Conservation (phyloP, 345 rosid genomes). For the Luvunga scandens region DNA sequence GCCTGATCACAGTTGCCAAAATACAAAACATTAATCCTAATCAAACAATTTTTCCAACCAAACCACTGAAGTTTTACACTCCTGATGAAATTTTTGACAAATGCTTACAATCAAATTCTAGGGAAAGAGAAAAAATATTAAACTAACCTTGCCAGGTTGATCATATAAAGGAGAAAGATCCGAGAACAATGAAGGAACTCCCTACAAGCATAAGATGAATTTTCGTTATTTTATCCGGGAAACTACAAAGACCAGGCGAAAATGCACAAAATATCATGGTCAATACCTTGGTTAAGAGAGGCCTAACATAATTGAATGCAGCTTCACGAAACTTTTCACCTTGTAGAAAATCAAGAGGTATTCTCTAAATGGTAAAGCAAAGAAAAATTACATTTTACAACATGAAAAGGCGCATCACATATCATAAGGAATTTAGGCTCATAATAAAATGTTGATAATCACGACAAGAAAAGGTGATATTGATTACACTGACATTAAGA, state of each 20-base stretch:
- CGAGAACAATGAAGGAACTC: constrained; percentile 96
- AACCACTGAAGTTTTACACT: constrained; percentile 4
- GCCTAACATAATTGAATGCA: constrained; percentile 72
- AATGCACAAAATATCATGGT: constrained; percentile 5
- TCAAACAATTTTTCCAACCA: not conserved
- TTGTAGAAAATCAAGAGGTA: constrained; percentile 95
- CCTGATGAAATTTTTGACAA: not conserved
- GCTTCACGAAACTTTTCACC: constrained; percentile 79
- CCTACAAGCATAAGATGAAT: constrained; percentile 42
- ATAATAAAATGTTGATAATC: not conserved
- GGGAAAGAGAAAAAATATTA: constrained; percentile 11
- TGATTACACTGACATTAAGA: not conserved
- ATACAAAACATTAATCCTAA: constrained; percentile 6
- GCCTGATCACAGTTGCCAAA: constrained; percentile 50
- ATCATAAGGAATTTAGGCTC: constrained; percentile 9
- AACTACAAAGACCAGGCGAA: constrained; percentile 3
- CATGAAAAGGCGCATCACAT: not conserved
- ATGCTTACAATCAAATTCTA: not conserved
- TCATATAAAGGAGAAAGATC: constrained; percentile 91
- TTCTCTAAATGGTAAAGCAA: constrained; percentile 53
- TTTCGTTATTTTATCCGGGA: constrained; percentile 12
- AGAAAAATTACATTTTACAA: constrained; percentile 8
- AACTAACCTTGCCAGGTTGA: constrained; percentile 78
- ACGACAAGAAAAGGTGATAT: not conserved
- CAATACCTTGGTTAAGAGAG: constrained; percentile 79